Conservation (phyloP, 2,329 filamentous ascomycete species). For the Zopfia rhizophila region DNA sequence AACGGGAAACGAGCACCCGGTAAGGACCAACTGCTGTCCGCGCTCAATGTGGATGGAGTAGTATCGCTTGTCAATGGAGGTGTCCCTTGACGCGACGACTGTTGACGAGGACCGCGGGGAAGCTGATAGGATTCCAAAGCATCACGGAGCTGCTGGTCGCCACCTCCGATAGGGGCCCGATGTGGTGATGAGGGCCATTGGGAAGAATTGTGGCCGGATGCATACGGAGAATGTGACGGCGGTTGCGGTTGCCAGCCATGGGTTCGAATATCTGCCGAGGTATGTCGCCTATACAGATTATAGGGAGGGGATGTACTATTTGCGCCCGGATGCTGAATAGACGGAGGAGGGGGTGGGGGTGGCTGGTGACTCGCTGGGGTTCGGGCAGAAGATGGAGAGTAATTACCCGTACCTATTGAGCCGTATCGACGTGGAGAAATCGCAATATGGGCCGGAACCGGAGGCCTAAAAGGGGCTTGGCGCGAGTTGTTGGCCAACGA, state of each 20-base stretch:
- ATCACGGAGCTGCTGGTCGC: constrained; percentile 77
- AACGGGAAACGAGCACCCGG: constrained; percentile 62
- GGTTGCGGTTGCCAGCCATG: constrained; percentile 70
- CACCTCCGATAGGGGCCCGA: constrained; percentile 54
- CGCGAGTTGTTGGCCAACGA: constrained; percentile 70
- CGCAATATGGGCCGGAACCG: constrained; percentile 83
- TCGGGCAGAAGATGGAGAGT: constrained; percentile 78
- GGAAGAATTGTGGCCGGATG: constrained; percentile 68
- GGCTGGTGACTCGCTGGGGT: constrained; percentile 71
- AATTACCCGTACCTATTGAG: constrained; percentile 78
- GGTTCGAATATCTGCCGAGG: constrained; percentile 90
- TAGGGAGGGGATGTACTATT: constrained; percentile 66
- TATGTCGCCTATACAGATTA: constrained; percentile 85
- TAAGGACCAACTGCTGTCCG: constrained; percentile 67
- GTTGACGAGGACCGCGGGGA: constrained; percentile 62
- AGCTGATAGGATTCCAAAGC: constrained; percentile 76
- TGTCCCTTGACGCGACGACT: constrained; percentile 63
- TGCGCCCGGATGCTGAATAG: constrained; percentile 71
- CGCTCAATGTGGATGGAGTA: constrained; percentile 60
- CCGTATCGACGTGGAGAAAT: constrained; percentile 84
- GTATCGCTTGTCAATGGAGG: constrained; percentile 62
- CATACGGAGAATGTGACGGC: constrained; percentile 70
- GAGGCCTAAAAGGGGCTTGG: constrained; percentile 76
- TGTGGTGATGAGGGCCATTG: constrained; percentile 76
- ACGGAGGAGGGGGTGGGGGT: constrained; percentile 70